phyloP scores from a whole-genome alignment of 2,329 filamentous ascomycete species.

The Neofusicoccum cordaticola region DNA sequence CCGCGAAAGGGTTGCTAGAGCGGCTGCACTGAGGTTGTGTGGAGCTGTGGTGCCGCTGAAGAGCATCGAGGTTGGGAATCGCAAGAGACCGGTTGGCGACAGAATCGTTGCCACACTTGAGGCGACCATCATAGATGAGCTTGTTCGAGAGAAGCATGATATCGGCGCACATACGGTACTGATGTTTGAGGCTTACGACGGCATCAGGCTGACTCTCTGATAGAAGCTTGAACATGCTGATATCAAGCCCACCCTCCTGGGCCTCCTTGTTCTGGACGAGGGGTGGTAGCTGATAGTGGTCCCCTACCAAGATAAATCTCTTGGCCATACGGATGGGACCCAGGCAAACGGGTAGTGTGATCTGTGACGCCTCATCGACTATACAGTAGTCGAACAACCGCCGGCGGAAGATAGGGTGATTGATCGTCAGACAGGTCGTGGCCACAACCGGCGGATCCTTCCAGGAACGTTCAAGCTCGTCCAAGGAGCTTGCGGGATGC shows the following conservation, averaged over 20 bases:
- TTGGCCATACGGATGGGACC: conserved; percentile 90
- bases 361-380: conserved; percentile 96
- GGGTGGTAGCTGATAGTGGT: conserved; percentile 93
- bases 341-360: conserved; percentile 90
- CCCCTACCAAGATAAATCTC: conserved; percentile 91
- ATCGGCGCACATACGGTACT: conserved; percentile 98
- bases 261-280: conserved; percentile 91
- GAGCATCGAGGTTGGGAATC: conserved; percentile 52
- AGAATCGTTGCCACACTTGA: conserved; percentile 81
- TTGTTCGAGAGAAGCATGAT: conserved; percentile 93
- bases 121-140: conserved; percentile 84
- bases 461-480: conserved; percentile 80
- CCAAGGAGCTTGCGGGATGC: conserved; percentile 70
- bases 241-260: conserved; percentile 78
- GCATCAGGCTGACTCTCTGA: conserved; percentile 84
- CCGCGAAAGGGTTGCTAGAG: neutral
- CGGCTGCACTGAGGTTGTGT: neutral
- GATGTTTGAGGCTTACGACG: conserved; percentile 88
- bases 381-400: conserved; percentile 97
- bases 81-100: conserved; percentile 68
- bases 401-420: conserved; percentile 82
- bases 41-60: conserved; percentile 34
- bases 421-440: conserved; percentile 90
- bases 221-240: conserved; percentile 89
- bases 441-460: conserved; percentile 85